Evolutionary conservation across 1,139 yeast species (phyloP).

Genomic region (Debaryomycetaceae sp.): DNA sequence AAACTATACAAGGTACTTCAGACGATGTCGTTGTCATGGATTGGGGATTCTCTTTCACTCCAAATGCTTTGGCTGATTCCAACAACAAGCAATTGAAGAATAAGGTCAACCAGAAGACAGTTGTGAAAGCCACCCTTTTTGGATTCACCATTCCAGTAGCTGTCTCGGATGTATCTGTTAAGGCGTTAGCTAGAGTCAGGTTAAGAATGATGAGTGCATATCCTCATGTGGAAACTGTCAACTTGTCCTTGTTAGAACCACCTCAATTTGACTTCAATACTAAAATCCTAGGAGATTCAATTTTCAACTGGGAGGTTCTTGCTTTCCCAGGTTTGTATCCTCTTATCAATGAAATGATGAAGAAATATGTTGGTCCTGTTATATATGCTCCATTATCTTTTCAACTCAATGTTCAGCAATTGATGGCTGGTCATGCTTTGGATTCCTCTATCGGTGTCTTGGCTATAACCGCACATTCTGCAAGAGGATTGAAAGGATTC

Average conservation of each 20-base stretch:
- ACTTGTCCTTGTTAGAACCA: slow-evolving; percentile 76
- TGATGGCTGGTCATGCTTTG: slow-evolving; percentile 78
- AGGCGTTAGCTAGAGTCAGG: slow-evolving; percentile 71
- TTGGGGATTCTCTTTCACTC: slow-evolving; percentile 87
- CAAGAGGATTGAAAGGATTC: slow-evolving; percentile 65
- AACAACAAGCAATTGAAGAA: slow-evolving; percentile 80
- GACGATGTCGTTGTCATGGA: slow-evolving; percentile 96
- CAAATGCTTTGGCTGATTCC: slow-evolving; percentile 82
- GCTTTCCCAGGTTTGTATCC: slow-evolving; percentile 82
- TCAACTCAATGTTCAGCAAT: slow-evolving; percentile 87
- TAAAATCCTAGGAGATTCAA: slow-evolving; percentile 67
- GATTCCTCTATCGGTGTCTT: slow-evolving; percentile 86
- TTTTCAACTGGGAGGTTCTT: slow-evolving; percentile 84
- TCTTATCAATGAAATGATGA: slow-evolving; percentile 78
- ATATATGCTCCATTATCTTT: slow-evolving; percentile 84
- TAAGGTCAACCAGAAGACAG: slow-evolving; percentile 76
- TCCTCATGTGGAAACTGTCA: slow-evolving; percentile 91
- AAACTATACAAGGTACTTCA: slow-evolving; percentile 82
- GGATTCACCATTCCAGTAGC: slow-evolving; percentile 64
- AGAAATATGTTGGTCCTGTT: slow-evolving; percentile 84
- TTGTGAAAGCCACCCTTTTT: slow-evolving; percentile 63
- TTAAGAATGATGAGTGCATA: slow-evolving; percentile 84
- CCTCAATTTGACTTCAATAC: slow-evolving; percentile 84
- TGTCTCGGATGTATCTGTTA: slow-evolving; percentile 60
- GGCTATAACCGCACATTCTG: slow-evolving; percentile 64